Base-by-base conservation (phyloP, 495 filamentous ascomycete genomes). In the Melanomma pulvis-pyrius region DNA sequence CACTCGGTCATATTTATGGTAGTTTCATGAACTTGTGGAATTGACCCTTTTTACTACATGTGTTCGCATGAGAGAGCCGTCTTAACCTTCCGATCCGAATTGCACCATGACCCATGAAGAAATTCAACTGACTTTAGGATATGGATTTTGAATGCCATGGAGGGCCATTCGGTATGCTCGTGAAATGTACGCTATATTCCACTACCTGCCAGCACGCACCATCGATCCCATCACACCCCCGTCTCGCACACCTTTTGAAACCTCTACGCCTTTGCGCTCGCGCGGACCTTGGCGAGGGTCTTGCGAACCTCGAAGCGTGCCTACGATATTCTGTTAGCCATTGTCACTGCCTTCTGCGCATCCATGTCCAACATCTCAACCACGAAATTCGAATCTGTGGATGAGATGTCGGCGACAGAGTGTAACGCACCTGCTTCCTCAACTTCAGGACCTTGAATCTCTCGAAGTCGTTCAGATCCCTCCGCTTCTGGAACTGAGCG, bases 371-470 rank as follows among this genome's bases (percentile, higher is more conserved):
- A 8, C 9, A 62, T 19, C 36, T 41, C 39, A 44, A 44, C 8
- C 39, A 11, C 3, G 17, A 15, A n/a, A 11, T 5, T 44, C n/a
- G 2, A 15, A 44, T n/a, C 13, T 15, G 3, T n/a, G n/a, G 39
- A 15, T 44, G 39, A 44, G 13, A 44, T 44, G 39, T 17, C 17
- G 39, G 25, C 30, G 22, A 29, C 32, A 63, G 29, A 55, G 36
- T 46, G n/a, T 13, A 32, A 82, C 86, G 67, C 81, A 89, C 86
- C 90, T 97, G 93, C 88, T 98, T 98, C 87, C 89, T 92, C 82
- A 97, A 83, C 78, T 92, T 85, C 86, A 98, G 84, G 71, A 98
- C 93, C 88, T 98, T 97, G 91, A 98, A 99, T 76, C 94, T 88
- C 86, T 99, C 96, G 78, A 99, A 98, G 84, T 99, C 96, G 82